phyloP scores from a whole-genome alignment of 192 early-diverging fungal species.

The Coemansia sp. region DNA sequence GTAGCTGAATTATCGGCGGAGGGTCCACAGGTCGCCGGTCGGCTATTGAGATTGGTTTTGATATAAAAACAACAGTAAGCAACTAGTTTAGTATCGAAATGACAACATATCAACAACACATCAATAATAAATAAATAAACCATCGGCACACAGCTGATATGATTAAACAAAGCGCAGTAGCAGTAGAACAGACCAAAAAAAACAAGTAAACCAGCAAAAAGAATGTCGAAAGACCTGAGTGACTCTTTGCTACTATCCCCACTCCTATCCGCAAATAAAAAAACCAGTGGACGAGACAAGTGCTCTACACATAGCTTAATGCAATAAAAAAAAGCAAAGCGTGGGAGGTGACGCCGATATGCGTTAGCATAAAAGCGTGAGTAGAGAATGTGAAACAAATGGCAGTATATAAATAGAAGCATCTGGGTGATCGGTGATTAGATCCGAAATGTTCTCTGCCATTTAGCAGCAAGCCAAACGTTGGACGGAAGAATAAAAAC shows the following conservation, averaged over 20 bases:
- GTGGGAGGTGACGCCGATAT: background rate
- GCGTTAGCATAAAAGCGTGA: background rate
- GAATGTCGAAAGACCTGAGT: too few relatives aligned
- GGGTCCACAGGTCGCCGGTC: constrained; percentile 58
- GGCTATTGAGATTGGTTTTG: constrained; percentile 18
- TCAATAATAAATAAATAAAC: too few relatives aligned
- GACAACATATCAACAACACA: too few relatives aligned
- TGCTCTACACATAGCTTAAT: background rate
- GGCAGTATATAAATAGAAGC: background rate
- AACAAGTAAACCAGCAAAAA: too few relatives aligned
- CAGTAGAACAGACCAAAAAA: too few relatives aligned
- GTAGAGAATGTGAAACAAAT: background rate
- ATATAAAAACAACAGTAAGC: constrained; percentile 1
- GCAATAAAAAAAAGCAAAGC: constrained; percentile 5
- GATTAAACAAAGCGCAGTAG: too few relatives aligned
- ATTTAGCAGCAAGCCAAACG: background rate
- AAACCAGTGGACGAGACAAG: too few relatives aligned
- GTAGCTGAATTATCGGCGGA: constrained; percentile 56
- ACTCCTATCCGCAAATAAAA: too few relatives aligned
- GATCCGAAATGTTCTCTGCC: background rate
- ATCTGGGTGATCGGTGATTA: constrained; percentile 2
- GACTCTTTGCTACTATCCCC: too few relatives aligned
- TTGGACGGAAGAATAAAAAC: background rate
- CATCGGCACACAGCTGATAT: too few relatives aligned
- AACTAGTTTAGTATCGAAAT: too few relatives aligned